Conservation (phyloP, 306 rosid species). For the Begonia loranthoides region DNA sequence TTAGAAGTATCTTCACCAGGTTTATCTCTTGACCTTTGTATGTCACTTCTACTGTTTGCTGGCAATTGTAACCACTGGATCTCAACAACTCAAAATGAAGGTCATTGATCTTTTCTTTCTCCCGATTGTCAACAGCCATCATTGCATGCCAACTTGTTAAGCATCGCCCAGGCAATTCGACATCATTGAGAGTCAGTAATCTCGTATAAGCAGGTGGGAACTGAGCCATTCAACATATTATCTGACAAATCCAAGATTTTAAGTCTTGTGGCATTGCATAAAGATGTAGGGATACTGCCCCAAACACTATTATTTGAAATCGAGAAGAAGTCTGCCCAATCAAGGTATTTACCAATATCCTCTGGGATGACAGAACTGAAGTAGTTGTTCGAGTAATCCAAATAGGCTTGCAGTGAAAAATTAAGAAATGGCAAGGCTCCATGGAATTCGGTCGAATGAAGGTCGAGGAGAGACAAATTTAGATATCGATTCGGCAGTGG, state of each 20-base stretch:
- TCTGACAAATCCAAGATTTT: constrained; percentile 19
- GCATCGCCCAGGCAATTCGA: neutral
- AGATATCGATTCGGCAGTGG: neutral
- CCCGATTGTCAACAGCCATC: neutral
- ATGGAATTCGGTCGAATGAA: constrained; percentile 23
- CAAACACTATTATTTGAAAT: constrained; percentile 5
- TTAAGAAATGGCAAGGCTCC: constrained; percentile 13
- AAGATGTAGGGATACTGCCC: constrained; percentile 2
- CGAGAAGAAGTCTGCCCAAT: neutral
- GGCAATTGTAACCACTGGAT: neutral
- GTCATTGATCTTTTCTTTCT: neutral
- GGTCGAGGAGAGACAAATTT: constrained; percentile 4
- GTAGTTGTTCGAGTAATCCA: constrained; percentile 26
- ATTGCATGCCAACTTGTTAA: constrained; percentile 10
- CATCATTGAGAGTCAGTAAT: no score
- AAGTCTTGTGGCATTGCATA: constrained; percentile 18
- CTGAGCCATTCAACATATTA: constrained; percentile 11
- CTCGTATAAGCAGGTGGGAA: constrained; percentile 11
- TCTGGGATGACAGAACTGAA: constrained; percentile 19
- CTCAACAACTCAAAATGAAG: no score
- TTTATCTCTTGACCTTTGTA: constrained; percentile 4
- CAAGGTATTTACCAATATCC: neutral
- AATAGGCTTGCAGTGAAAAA: neutral
- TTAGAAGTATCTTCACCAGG: neutral
- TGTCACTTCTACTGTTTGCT: no score